Base-by-base conservation (phyloP, 495 filamentous ascomycete species). In the Recurvomyces mirabilis region DNA sequence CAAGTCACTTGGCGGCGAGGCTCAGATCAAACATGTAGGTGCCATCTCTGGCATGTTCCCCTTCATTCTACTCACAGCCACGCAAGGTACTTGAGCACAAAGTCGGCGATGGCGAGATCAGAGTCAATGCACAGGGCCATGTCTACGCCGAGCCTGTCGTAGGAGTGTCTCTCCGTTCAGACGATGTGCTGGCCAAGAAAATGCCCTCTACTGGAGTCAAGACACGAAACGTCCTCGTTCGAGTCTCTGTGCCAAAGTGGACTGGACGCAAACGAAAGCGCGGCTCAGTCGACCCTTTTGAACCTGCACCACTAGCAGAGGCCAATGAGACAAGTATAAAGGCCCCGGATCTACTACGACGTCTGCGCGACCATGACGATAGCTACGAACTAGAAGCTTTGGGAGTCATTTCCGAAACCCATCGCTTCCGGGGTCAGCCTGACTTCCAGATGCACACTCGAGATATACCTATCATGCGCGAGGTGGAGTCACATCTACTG, bases 191-290 rank as follows among this genome's bases (percentile, higher is more conserved):
- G 59, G 74, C 79, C 49, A 77, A 78, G 46, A 81, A 84, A 0
- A 63, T 93, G 28, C 63, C 77, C 25, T 93, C 91, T 5, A 74
- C 73, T 22, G 79, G 77, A 52, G 67, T 77, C 5, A 52, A 68
- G 25, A 81, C 87, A 2, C 82, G 82, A 50, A 91, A 94, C 53
- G 59, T 96, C 21, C 68, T 96, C 18, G 68, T 98, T 19, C 87
- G 87, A 63, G 70, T 98, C 34, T 86, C 81, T 0, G 77, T 94
- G 1, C 93, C 93, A 0, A 89, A 82, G 60, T 67, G 83, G 33
- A 93, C 85, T 5, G 86, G 87, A 3, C 73, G 86, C 33, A 94
- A 84, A 59, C 74, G 86, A 23, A 91, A 85, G 61, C 67, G 77
- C 35, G 85, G 83, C 5, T 78, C 76, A 6, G 53, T 75, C 44